These are phyloP conservation scores for Colletotrichum trifolii DNA, from an alignment of 2,329 filamentous ascomycete species.

Conservation along the genomic window DNA sequence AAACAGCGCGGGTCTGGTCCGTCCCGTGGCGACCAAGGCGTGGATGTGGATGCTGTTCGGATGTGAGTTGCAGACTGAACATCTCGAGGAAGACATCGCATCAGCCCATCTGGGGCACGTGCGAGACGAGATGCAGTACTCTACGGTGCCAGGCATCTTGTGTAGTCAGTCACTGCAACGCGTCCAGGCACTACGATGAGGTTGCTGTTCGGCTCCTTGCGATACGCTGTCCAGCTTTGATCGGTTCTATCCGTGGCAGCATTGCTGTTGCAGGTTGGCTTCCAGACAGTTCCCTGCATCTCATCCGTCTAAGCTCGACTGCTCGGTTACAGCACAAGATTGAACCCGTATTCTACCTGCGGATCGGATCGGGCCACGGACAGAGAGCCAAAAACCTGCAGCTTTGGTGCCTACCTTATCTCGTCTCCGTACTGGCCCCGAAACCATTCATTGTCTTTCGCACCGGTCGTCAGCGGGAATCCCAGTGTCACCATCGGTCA, in stretches of 20 bases:
- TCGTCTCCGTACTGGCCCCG: slow-evolving; percentile 12
- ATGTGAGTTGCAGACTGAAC: too few species aligned
- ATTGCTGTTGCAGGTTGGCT: slow-evolving; percentile 10
- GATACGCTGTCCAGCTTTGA: neutral
- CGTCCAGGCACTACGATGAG: slow-evolving; percentile 1
- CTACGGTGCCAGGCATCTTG: too few species aligned
- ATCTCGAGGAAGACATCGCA: too few species aligned
- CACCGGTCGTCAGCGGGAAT: slow-evolving; percentile 18
- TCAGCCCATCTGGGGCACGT: too few species aligned
- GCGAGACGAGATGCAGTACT: too few species aligned
- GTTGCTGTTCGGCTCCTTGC: neutral
- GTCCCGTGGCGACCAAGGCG: too few species aligned
- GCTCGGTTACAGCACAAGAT: neutral
- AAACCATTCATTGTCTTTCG: slow-evolving; percentile 16
- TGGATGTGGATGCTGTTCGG: too few species aligned
- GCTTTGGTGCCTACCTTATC: neutral
- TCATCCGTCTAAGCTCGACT: neutral
- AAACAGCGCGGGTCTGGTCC: too few species aligned
- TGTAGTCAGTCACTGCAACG: too few species aligned
- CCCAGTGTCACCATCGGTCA: slow-evolving; percentile 6
- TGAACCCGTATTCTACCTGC: neutral
- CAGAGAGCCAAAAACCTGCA: too few species aligned
- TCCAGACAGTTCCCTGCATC: slow-evolving; percentile 32
- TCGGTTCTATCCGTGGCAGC: neutral
- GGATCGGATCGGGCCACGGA: too few species aligned